phyloP scores from a whole-genome alignment of 257 asterid species.

The Petunia axillaris region DNA sequence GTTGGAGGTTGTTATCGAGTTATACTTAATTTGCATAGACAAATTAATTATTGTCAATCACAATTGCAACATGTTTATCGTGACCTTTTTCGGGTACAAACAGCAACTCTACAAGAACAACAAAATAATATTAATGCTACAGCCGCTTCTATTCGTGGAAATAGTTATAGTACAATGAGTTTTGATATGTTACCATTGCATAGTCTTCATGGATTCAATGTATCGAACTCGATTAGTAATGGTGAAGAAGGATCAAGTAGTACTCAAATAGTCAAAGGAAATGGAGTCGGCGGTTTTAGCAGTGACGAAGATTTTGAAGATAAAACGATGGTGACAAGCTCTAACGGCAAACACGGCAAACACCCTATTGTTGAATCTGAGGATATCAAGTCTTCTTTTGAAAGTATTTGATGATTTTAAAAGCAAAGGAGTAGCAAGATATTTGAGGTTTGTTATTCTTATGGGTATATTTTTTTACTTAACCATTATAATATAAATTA shows the following conservation, averaged over 20 bases:
- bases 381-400: no score
- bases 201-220: background rate
- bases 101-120: background rate
- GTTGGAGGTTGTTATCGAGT: constrained; percentile 46
- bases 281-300: background rate
- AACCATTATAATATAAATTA: no score
- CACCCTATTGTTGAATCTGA: no score
- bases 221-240: background rate
- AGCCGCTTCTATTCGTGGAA: background rate
- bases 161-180: background rate
- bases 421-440: no score
- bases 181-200: background rate
- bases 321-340: background rate
- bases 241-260: background rate
- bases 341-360: no score
- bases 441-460: no score
- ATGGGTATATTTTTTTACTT: no score
- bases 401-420: no score
- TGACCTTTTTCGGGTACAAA: background rate
- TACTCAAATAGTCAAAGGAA: background rate
- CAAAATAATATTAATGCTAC: background rate
- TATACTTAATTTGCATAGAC: background rate
- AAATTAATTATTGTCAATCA: background rate
- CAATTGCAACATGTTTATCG: constrained; percentile 29
- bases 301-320: background rate